Evolutionary conservation across 768 basidiomycete species (phyloP).

Genomic region (Lactarius vividus): DNA sequence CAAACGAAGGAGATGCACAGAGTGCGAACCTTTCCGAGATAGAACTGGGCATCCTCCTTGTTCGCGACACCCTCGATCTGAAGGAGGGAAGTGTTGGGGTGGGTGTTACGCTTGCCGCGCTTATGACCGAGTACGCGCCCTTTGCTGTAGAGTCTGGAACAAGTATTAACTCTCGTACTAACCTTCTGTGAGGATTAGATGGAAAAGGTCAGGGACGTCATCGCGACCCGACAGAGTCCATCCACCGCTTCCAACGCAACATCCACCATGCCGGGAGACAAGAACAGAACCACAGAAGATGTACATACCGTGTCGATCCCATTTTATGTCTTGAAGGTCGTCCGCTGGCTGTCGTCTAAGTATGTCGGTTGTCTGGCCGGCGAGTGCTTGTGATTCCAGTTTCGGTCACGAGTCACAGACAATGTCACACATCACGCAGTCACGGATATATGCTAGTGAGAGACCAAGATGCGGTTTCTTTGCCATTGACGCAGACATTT

Average conservation of each 20-base stretch:
- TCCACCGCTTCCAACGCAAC: slow-evolving; percentile 43
- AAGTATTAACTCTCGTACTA: slow-evolving; percentile 17
- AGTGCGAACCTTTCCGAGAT: slow-evolving; percentile 89
- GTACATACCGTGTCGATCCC: slow-evolving; percentile 77
- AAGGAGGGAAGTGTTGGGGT: slow-evolving; percentile 93
- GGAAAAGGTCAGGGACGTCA: slow-evolving; percentile 13
- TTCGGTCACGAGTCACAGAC: neutral
- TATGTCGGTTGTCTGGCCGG: slow-evolving; percentile 10
- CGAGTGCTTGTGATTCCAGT: slow-evolving; percentile 7
- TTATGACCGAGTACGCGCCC: slow-evolving; percentile 98
- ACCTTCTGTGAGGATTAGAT: neutral
- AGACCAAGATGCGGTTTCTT: neutral
- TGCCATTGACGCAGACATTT: slow-evolving; percentile 44
- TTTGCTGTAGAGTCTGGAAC: slow-evolving; percentile 84
- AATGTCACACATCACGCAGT: neutral
- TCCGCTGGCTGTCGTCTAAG: slow-evolving; percentile 32
- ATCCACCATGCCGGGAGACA: slow-evolving; percentile 23
- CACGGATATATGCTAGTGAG: neutral
- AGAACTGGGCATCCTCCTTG: slow-evolving; percentile 95
- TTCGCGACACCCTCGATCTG: slow-evolving; percentile 95
- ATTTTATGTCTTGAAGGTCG: slow-evolving; percentile 48
- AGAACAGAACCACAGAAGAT: neutral
- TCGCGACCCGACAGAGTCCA: slow-evolving; percentile 34
- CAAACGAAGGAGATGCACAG: neutral
- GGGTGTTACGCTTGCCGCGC: slow-evolving; percentile 94